Evolutionary conservation across 208 protist genomes (phyloP).

Genomic region (Trypanosoma grayi): DNA sequence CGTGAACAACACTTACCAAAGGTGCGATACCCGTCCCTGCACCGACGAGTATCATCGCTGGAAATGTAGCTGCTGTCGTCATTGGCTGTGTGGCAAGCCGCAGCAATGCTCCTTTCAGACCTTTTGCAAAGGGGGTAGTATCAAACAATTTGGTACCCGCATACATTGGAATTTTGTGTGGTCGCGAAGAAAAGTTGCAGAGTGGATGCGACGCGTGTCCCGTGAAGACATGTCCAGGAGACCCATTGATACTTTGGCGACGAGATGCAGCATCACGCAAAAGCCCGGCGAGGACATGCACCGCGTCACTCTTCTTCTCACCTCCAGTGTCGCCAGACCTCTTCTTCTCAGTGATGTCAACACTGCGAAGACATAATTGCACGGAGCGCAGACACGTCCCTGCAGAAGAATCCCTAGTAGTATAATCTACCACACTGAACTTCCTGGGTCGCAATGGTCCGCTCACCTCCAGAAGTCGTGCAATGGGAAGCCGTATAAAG

Average conservation of each 20-base stretch:
- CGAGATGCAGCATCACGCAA: slow-evolving; percentile 19
- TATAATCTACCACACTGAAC: slow-evolving; percentile 58
- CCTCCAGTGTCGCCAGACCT: slow-evolving; percentile 4
- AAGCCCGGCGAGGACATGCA: slow-evolving; percentile 12
- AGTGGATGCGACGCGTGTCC: slow-evolving; percentile 25
- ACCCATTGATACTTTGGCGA: neutral
- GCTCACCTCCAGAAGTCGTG: slow-evolving; percentile 70
- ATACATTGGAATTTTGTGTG: slow-evolving; percentile 31
- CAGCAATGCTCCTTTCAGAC: slow-evolving; percentile 26
- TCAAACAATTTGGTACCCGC: slow-evolving; percentile 59
- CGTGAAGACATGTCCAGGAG: slow-evolving; percentile 9
- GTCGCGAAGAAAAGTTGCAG: slow-evolving; percentile 16
- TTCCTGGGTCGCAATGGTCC: slow-evolving; percentile 67
- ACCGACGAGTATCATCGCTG: slow-evolving; percentile 55
- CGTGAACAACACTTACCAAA: slow-evolving; percentile 63
- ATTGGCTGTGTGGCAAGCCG: slow-evolving; percentile 1
- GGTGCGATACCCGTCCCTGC: slow-evolving; percentile 82
- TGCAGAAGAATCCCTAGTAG: neutral
- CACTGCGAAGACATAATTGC: slow-evolving; percentile 29
- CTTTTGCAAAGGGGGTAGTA: slow-evolving; percentile 47
- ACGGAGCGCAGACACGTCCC: slow-evolving; percentile 8
- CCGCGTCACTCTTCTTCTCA: neutral
- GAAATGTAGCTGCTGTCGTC: slow-evolving; percentile 3
- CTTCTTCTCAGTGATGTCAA: slow-evolving; percentile 13
- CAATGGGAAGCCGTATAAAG: slow-evolving; percentile 75